These are phyloP conservation scores for Sungouiozyma ichnusensis DNA, from an alignment of 805 yeast genomes.

Conservation along the genomic window DNA sequence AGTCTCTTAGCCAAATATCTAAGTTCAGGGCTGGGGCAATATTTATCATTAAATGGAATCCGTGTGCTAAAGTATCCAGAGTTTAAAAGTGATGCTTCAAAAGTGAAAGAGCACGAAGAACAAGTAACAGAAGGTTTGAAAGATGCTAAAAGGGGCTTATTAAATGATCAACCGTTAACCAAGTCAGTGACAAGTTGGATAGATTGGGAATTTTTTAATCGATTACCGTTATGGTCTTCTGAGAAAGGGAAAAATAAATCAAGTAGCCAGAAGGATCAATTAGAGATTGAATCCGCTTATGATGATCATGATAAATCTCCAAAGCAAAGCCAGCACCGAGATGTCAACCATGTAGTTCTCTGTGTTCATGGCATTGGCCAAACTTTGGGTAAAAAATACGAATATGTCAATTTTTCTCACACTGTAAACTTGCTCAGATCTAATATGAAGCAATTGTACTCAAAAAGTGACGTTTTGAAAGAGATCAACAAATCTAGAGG, in stretches of 20 bases:
- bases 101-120: not conserved
- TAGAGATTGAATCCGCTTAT: conserved; percentile 38
- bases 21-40: conserved; percentile 26
- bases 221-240: conserved; percentile 1
- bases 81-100: conserved; percentile 13
- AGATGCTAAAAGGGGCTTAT: not conserved
- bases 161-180: not conserved
- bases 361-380: conserved; percentile 97
- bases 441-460: conserved; percentile 42
- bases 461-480: conserved; percentile 33
- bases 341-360: conserved; percentile 52
- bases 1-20: conserved; percentile 30
- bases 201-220: conserved; percentile 7
- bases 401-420: conserved; percentile 78
- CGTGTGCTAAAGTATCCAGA: conserved; percentile 1
- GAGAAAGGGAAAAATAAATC: conserved; percentile 10
- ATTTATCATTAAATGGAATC: conserved; percentile 37
- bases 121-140: not conserved
- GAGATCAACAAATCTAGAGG: conserved; percentile 35
- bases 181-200: conserved; percentile 1
- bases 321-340: conserved; percentile 26
- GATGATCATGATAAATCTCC: conserved; percentile 35
- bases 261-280: conserved; percentile 24
- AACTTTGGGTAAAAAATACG: conserved; percentile 63
- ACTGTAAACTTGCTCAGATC: conserved; percentile 59